These are phyloP conservation scores for Fomitopsis pulvina DNA, from an alignment of 768 basidiomycete genomes.

Conservation along the genomic window DNA sequence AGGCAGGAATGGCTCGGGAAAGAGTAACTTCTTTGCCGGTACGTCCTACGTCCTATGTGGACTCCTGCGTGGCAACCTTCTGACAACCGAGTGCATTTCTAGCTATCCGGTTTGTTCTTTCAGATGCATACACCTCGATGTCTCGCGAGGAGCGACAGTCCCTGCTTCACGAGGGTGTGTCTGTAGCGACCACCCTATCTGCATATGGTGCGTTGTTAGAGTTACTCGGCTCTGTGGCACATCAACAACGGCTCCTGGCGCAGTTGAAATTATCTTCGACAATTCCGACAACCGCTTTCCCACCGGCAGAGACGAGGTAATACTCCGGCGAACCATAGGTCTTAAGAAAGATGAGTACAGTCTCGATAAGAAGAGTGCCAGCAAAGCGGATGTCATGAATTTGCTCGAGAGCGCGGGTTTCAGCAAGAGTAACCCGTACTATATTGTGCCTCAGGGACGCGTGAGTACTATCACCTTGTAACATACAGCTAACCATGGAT, in stretches of 20 bases:
- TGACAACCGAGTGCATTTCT: neutral
- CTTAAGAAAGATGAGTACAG: constrained; percentile 99
- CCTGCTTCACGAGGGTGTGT: constrained; percentile 91
- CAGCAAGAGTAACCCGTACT: constrained; percentile 97
- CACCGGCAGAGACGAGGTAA: constrained; percentile 81
- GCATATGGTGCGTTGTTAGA: constrained; percentile 65
- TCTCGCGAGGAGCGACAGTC: constrained; percentile 87
- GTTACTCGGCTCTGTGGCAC: neutral
- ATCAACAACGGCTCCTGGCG: neutral
- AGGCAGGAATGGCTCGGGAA: constrained; percentile 95
- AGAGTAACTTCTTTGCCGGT: constrained; percentile 98
- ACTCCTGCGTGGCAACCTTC: neutral
- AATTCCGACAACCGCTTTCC: constrained; percentile 93
- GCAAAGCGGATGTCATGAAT: constrained; percentile 97
- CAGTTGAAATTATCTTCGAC: constrained; percentile 93
- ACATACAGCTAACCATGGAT: too few species aligned
- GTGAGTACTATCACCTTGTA: too few species aligned
- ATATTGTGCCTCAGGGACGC: constrained; percentile 96
- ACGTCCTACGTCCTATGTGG: constrained; percentile 17
- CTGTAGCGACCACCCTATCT: constrained; percentile 80
- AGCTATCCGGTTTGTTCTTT: constrained; percentile 97
- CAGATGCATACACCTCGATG: constrained; percentile 97
- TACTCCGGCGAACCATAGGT: constrained; percentile 90
- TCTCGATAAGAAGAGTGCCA: constrained; percentile 90
- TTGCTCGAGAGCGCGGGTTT: constrained; percentile 95